phyloP scores from a whole-genome alignment of 2,329 filamentous ascomycete species.

The Cercospora canescens region DNA sequence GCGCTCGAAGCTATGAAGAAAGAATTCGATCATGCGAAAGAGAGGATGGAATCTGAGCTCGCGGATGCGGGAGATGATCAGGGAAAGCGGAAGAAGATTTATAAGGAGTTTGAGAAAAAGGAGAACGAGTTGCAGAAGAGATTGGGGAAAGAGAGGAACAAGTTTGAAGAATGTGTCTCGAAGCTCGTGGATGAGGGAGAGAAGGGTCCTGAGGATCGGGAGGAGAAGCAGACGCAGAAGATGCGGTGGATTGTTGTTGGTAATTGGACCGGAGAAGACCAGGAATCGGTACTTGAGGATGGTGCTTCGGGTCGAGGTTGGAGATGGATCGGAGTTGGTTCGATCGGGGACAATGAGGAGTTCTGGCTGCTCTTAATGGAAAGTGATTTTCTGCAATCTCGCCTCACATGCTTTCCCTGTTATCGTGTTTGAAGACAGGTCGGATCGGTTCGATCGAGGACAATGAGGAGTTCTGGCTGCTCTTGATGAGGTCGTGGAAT shows the following conservation, averaged over 20 bases:
- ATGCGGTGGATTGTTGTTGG: slow-evolving; percentile 31
- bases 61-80: neutral
- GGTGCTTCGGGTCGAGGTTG: too few species aligned
- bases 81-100: slow-evolving; percentile 8
- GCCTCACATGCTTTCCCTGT: too few species aligned
- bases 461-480: too few species aligned
- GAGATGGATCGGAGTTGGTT: too few species aligned
- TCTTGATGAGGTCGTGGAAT: too few species aligned
- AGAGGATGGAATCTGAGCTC: slow-evolving; percentile 6
- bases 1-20: slow-evolving; percentile 15
- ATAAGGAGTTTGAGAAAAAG: slow-evolving; percentile 12
- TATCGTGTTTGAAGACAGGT: too few species aligned
- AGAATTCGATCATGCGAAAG: slow-evolving; percentile 17
- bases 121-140: slow-evolving; percentile 13
- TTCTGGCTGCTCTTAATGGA: too few species aligned
- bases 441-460: too few species aligned
- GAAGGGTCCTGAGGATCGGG: slow-evolving; percentile 8
- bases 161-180: slow-evolving; percentile 16
- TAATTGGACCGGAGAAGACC: slow-evolving; percentile 15
- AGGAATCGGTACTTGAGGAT: neutral
- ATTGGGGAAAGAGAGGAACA: slow-evolving; percentile 11
- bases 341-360: too few species aligned
- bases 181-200: slow-evolving; percentile 8
- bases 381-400: too few species aligned
- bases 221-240: slow-evolving; percentile 29